Conservation (phyloP, 2,329 filamentous ascomycete species). For the Epichloe sylvatica region DNA sequence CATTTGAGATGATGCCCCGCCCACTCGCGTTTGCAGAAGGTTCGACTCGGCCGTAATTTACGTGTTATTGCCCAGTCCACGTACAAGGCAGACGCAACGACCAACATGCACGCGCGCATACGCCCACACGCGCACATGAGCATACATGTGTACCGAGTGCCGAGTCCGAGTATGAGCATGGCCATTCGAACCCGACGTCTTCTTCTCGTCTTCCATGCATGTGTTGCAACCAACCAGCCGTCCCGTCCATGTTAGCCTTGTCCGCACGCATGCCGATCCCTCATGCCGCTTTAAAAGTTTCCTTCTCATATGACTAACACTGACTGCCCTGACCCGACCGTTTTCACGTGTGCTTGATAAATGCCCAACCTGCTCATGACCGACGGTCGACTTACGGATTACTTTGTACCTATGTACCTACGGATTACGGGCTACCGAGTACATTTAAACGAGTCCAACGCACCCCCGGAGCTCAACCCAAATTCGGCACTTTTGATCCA, state of each 20-base stretch:
- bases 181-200: too few relatives aligned
- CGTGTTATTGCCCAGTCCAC: not conserved
- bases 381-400: too few relatives aligned
- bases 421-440: too few relatives aligned
- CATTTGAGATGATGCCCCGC: not conserved
- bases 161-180: not conserved
- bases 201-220: too few relatives aligned
- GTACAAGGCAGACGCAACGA: not conserved
- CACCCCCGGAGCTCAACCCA: not conserved
- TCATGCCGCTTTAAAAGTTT: not conserved
- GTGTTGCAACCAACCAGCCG: not conserved
- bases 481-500: not conserved
- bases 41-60: slow-evolving; percentile 1
- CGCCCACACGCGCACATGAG: too few relatives aligned
- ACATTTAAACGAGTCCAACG: not conserved
- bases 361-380: too few relatives aligned
- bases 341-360: not conserved
- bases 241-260: not conserved
- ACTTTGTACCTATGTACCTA: too few relatives aligned
- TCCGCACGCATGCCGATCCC: not conserved
- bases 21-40: not conserved
- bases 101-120: not conserved
- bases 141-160: too few relatives aligned
- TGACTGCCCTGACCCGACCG: not conserved
- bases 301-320: not conserved